Evolutionary conservation across 371 early-diverging fungal species (phyloP).

Genomic region (Rhizopus arrhizus): DNA sequence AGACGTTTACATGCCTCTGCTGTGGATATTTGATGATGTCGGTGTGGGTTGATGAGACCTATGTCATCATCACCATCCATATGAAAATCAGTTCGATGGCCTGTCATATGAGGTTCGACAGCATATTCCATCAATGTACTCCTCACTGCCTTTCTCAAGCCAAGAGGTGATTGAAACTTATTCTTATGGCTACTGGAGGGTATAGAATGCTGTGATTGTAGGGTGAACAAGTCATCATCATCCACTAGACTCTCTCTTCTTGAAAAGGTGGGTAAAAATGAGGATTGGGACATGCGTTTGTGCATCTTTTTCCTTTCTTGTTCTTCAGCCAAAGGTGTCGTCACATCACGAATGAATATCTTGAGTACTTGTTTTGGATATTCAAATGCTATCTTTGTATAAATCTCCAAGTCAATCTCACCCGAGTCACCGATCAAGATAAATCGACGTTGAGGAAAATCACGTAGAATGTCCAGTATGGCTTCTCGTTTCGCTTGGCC

Average conservation of each 20-base stretch:
- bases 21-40: background rate
- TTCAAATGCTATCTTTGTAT: slow-evolving; percentile 62
- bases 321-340: slow-evolving; percentile 26
- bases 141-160: slow-evolving; percentile 22
- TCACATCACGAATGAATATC: slow-evolving; percentile 86
- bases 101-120: slow-evolving; percentile 24
- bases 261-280: background rate
- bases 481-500: slow-evolving; percentile 62
- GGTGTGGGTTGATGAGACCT: too few relatives aligned
- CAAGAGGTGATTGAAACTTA: slow-evolving; percentile 15
- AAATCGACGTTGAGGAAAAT: slow-evolving; percentile 84
- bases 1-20: slow-evolving; percentile 21
- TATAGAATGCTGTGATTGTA: background rate
- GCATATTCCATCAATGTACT: slow-evolving; percentile 19
- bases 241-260: background rate
- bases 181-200: slow-evolving; percentile 2
- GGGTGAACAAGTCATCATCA: background rate
- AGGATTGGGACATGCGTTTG: slow-evolving; percentile 12
- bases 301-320: background rate
- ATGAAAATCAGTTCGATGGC: slow-evolving; percentile 4
- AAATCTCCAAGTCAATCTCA: slow-evolving; percentile 86
- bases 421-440: slow-evolving; percentile 91
- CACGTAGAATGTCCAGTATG: slow-evolving; percentile 57
- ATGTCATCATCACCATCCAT: background rate
- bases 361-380: slow-evolving; percentile 71